Conservation (phyloP, 306 rosid species). For the Boehmeria nivea region DNA sequence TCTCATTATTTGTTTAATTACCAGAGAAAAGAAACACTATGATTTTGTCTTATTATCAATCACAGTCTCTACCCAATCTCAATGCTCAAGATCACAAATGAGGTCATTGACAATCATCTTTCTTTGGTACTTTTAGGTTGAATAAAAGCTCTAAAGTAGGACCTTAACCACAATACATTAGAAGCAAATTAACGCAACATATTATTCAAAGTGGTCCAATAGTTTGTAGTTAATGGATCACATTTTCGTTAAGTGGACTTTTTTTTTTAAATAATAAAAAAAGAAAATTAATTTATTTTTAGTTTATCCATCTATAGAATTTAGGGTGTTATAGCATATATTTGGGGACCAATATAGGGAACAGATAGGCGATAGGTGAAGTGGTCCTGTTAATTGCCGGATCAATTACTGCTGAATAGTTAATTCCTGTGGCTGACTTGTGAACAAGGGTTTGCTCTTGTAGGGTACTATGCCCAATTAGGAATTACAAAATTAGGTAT, state of each 20-base stretch:
- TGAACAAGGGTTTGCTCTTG: too few relatives aligned
- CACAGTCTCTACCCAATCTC: neutral
- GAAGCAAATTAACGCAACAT: neutral
- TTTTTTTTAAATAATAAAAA: neutral
- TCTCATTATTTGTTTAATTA: too few relatives aligned
- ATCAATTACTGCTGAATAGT: neutral
- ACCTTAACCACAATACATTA: neutral
- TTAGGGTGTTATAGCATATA: neutral
- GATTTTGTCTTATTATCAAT: neutral
- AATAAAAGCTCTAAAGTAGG: neutral
- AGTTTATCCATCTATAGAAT: neutral
- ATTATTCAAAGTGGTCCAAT: neutral
- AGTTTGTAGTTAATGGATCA: neutral
- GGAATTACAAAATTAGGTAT: too few relatives aligned
- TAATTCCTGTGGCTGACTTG: too few relatives aligned
- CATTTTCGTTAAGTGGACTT: neutral
- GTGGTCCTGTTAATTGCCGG: neutral
- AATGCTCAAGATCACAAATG: neutral
- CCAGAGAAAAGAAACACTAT: neutral
- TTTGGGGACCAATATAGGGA: constrained; percentile 6
- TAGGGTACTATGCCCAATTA: too few relatives aligned
- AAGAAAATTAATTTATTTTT: neutral
- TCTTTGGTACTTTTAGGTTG: neutral
- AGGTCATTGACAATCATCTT: neutral
- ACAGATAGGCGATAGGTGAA: neutral